These are phyloP conservation scores for Kodamaea laetipori DNA, from an alignment of 805 yeast species.

Conservation along the genomic window DNA sequence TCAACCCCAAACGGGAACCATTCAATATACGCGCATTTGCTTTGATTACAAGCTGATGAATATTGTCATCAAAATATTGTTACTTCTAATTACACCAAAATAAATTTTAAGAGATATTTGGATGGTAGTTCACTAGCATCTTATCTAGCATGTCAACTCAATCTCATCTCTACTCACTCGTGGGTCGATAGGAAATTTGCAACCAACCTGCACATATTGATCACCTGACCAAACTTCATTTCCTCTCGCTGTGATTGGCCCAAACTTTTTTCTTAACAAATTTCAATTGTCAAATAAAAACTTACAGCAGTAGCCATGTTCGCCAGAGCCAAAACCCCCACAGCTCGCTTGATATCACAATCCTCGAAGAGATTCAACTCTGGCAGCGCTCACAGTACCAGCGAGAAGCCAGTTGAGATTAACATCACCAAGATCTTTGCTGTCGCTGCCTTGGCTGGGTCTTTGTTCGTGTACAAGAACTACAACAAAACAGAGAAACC, in stretches of 20 bases:
- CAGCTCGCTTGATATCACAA: constrained; percentile 16
- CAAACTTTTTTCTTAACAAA: constrained; percentile 11
- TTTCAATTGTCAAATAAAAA: neutral
- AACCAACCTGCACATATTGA: neutral
- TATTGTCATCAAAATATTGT: no score
- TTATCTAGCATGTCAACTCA: no score
- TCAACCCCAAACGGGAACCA: no score
- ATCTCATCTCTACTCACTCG: no score
- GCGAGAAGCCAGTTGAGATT: constrained; percentile 34
- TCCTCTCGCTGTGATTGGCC: constrained; percentile 8
- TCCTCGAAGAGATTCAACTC: constrained; percentile 19
- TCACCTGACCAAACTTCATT: constrained; percentile 1
- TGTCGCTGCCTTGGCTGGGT: constrained; percentile 42
- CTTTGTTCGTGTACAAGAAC: constrained; percentile 35
- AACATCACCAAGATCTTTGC: constrained; percentile 45
- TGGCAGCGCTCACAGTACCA: constrained; percentile 14
- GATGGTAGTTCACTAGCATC: no score
- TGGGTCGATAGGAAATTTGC: neutral
- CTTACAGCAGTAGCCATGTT: constrained; percentile 15
- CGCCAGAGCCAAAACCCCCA: constrained; percentile 14
- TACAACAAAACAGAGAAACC: constrained; percentile 36
- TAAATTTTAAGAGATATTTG: no score
- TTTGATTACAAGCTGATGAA: no score
- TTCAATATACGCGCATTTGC: no score
- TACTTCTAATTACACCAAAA: no score